Conservation (phyloP, 2,329 filamentous ascomycete genomes). For the Microdochium nivale region DNA sequence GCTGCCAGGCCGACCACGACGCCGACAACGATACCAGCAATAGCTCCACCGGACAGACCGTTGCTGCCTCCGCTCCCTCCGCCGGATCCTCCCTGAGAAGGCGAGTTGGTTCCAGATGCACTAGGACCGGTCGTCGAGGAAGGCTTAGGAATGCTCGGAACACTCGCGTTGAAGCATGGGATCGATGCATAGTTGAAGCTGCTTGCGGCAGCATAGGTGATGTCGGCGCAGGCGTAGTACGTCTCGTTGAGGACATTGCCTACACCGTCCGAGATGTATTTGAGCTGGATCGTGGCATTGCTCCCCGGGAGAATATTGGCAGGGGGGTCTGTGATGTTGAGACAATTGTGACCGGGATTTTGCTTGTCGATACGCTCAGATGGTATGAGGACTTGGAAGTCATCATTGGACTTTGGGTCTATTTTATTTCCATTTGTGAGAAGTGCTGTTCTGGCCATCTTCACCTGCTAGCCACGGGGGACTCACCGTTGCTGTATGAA, state of each 20-base stretch:
- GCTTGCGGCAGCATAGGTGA: conserved; percentile 28
- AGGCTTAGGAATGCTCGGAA: neutral
- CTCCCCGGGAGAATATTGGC: conserved; percentile 25
- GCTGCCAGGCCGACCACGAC: neutral
- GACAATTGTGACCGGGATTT: conserved; percentile 36
- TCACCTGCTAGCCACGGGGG: neutral
- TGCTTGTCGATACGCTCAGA: conserved; percentile 26
- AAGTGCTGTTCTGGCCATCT: neutral
- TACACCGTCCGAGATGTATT: conserved; percentile 32
- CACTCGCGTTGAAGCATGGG: conserved; percentile 36
- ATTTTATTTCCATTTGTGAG: neutral
- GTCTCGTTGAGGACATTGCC: conserved; percentile 25
- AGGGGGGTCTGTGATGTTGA: conserved; percentile 25
- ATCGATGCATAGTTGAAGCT: conserved; percentile 21
- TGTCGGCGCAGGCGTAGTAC: conserved; percentile 41
- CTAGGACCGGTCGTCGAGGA: neutral
- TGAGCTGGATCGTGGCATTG: conserved; percentile 40
- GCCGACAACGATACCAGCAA: conserved; percentile 2
- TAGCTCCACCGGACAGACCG: conserved; percentile 1
- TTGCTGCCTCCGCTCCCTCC: neutral
- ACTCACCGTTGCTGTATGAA: conserved; percentile 39
- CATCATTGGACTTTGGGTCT: conserved; percentile 29
- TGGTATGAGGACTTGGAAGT: conserved; percentile 30
- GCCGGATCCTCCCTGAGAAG: neutral
- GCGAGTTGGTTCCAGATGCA: neutral